These are phyloP conservation scores for Saprolegnia parasitica DNA, from an alignment of 352 stramenopile species.

Conservation along the genomic window DNA sequence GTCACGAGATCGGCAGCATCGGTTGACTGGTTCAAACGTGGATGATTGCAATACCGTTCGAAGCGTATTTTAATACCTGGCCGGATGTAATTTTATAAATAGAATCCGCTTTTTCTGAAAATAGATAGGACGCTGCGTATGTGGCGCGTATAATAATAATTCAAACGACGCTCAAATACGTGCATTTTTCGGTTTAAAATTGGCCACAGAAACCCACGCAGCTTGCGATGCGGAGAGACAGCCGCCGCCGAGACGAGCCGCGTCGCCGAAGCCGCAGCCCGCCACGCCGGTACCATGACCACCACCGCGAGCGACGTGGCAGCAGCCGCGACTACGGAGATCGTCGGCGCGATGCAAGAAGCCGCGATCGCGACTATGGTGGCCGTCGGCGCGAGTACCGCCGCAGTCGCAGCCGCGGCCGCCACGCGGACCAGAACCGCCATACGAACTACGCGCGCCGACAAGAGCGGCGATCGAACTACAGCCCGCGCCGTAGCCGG, in stretches of 20 bases:
- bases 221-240: neutral
- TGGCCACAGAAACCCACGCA: neutral
- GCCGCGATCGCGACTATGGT: slow-evolving; percentile 2
- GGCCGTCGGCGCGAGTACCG: neutral
- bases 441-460: neutral
- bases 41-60: neutral
- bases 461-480: neutral
- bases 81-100: neutral
- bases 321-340: neutral
- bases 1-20: no score
- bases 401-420: neutral
- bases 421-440: neutral
- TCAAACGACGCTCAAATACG: neutral
- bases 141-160: neutral
- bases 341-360: slow-evolving; percentile 12
- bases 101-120: neutral
- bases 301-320: slow-evolving; percentile 8
- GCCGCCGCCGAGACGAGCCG: neutral
- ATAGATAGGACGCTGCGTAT: no score
- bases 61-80: neutral
- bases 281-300: neutral
- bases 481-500: slow-evolving; percentile 11
- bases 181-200: neutral
- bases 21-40: no score
- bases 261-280: neutral